These are phyloP conservation scores for Lyophyllum decastes DNA, from an alignment of 768 basidiomycete genomes.

Conservation along the genomic window DNA sequence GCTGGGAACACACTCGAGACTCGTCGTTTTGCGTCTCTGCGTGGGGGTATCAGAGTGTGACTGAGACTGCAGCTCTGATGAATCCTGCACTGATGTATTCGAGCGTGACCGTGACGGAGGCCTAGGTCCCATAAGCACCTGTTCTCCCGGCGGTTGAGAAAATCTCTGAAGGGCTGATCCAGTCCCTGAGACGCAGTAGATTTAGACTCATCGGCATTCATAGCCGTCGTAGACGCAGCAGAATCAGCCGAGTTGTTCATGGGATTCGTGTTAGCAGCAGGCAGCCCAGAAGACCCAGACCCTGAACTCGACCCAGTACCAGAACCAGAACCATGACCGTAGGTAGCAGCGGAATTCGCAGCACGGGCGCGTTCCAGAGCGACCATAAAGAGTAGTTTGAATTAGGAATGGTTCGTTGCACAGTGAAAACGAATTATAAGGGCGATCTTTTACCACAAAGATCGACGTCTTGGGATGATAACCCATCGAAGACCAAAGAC, in stretches of 20 bases:
- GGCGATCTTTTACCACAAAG: no score
- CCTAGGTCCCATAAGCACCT: neutral
- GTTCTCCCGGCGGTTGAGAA: neutral
- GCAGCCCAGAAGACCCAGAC: neutral
- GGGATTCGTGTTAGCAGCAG: neutral
- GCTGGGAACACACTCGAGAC: neutral
- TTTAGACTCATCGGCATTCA: neutral
- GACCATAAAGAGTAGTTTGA: no score
- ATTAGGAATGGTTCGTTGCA: no score
- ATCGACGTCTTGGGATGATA: no score
- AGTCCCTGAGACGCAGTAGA: neutral
- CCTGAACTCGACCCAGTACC: neutral
- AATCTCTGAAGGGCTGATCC: neutral
- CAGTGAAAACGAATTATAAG: no score
- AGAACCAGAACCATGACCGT: neutral
- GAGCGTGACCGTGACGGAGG: neutral
- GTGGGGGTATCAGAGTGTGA: neutral
- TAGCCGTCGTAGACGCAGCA: neutral
- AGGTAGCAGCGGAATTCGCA: neutral
- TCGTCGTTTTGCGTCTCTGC: neutral
- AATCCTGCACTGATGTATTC: neutral
- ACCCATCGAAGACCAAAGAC: no score
- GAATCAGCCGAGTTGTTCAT: neutral
- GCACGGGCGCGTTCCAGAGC: neutral
- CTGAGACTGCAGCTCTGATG: no score